Evolutionary conservation across 1,139 yeast species (phyloP), one percentile per base, ranked within the genome.

Genomic region (Zygosaccharomyces sapae): DNA sequence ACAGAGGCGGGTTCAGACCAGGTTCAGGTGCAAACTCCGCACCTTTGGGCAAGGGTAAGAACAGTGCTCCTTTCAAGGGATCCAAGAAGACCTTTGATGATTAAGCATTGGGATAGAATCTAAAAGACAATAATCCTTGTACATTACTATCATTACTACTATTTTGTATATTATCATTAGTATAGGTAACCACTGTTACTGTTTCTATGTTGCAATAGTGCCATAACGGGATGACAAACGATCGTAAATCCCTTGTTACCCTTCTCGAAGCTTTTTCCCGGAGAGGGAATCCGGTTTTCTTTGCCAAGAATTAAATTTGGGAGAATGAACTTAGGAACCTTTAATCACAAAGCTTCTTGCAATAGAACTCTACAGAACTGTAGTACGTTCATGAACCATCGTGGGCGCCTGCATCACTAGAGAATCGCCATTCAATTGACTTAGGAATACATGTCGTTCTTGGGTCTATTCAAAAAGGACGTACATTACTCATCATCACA

Each of bases 21-120:
- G 66, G 78, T 47, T 73, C 79, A 42, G 80, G 81, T 59, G 81
- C 86, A 63, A 77, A 83, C 76, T 67, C 76, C 54, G 71, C 77
- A 58, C 78, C 81, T 66, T 72, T 75, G 64, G 67, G 76, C 41
- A 52, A 49, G 45, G 48, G 57, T 55, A 52, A 65, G 66, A 53
- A 64, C 59, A 58, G 68, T 59, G 74, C 79, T 63, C 76, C 81
- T 66, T 81, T 86, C 80, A 73, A 77, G 72, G 86, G 90, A 66
- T 76, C 78, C 68, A 85, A 84, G 74, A 85, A 80, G 70, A 83
- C 90, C 53, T 85, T 85, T 65, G 90, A 84, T 70, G 83, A 79
- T n/a, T n/a, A n/a, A n/a, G n/a, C n/a, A n/a, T n/a, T n/a, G 10
- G 65, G 35, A 31, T 20, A 30, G 31, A 18, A 33, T 10, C 12